Base-by-base conservation (phyloP, 768 basidiomycete genomes). In the Trametes elegans region DNA sequence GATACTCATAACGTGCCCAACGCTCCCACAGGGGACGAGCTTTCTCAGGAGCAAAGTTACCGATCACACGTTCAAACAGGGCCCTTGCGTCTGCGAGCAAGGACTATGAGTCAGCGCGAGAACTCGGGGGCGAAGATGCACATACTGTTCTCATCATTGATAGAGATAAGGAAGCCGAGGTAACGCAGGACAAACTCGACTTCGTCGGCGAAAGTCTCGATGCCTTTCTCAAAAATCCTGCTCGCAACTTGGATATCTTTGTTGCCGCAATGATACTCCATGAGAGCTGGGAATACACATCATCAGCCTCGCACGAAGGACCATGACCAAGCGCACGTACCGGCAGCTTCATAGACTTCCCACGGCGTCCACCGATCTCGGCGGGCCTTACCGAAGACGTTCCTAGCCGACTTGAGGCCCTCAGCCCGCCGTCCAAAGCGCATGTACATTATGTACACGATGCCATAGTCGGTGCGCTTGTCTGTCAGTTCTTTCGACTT, bases 131-230 rank as follows among this genome's bases (percentile, higher is more conserved):
- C 44, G 40, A 44, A 26, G 35, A 45, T 36, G 27, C 31, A 76
- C 90, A 62, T 67, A 97, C 96, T 99, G 65, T 87, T 92, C 61
- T 93, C 88, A 69, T 98, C 96, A 64, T 98, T 98, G 73, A 97
- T 82, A 24, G 87, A 89, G 62, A 98, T 88, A 63, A 98, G 74
- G 79, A 96, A 99, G 7, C 87, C 85, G 24, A 99, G 84, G 72
- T 97, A 97, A 49, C 88, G 82, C 57, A 92, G 73, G 8, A 96
- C 90, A 62, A 84, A 98, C 45, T 93, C 89, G 35, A 87, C 80
- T 57, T 96, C 88, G 19, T 88, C 84, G 3, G 82, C 82, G 67
- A 90, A 97, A 13, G 76, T 72, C 65, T 95, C 92, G 66, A 97
- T 72, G 24, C 94, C 97, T 61, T 90, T 88, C 70, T 98, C 95